phyloP scores from a whole-genome alignment of 345 rosid species.

The Eucalyptus erythrocorys region DNA sequence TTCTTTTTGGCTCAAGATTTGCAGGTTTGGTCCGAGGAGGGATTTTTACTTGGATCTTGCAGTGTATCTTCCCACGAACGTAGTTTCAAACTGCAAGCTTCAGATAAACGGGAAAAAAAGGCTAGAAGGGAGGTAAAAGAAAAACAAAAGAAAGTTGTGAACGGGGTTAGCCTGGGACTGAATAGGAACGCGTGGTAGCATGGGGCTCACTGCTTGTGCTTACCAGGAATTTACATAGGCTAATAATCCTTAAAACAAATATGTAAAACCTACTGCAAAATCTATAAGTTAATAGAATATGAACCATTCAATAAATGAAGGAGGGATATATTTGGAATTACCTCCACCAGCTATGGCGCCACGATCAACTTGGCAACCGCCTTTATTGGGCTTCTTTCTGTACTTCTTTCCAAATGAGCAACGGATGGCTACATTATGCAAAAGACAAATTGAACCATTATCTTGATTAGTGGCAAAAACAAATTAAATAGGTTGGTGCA shows the following conservation, averaged over 20 bases:
- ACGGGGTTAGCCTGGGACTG: neutral
- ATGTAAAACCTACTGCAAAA: neutral
- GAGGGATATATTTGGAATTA: neutral
- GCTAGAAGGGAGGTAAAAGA: neutral
- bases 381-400: neutral
- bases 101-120: neutral
- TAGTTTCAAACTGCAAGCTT: neutral
- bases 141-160: neutral
- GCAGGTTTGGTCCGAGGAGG: neutral
- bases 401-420: fast-evolving
- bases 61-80: neutral
- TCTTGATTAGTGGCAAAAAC: neutral
- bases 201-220: neutral
- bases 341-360: neutral
- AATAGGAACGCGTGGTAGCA: neutral
- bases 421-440: neutral
- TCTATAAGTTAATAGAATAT: neutral
- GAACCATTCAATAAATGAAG: neutral
- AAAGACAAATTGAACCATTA: fast-evolving
- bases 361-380: fast-evolving
- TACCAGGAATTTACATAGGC: neutral
- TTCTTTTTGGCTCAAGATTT: neutral
- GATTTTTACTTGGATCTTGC: neutral
- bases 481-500: neutral
- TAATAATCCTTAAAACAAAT: neutral